Conservation (phyloP, 1,284 basidiomycete species). For the Cutaneotrichosporon dermatis region DNA sequence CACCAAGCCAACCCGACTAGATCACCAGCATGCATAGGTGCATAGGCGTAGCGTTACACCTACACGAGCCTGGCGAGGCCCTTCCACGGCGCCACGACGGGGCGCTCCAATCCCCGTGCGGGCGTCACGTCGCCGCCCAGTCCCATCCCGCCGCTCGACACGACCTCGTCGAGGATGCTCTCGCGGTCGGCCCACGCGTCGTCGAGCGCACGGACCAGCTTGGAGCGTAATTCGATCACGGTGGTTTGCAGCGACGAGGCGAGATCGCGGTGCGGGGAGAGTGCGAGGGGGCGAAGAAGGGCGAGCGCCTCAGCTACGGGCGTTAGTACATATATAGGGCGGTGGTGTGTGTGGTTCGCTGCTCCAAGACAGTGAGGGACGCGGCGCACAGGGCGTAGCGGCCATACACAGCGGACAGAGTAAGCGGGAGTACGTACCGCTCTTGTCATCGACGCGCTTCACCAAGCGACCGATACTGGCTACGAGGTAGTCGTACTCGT, state of each 20-base stretch:
- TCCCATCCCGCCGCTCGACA: constrained; percentile 36
- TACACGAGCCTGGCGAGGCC: constrained; percentile 33
- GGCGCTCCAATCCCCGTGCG: constrained; percentile 28
- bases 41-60: background rate
- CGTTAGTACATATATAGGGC: too few species aligned
- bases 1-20: too few species aligned
- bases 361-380: too few species aligned
- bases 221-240: constrained; percentile 30
- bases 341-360: too few species aligned
- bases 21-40: too few species aligned
- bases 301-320: constrained; percentile 33
- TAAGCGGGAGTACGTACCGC: constrained; percentile 25
- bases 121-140: constrained; percentile 26
- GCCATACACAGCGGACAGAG: background rate
- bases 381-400: too few species aligned
- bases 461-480: constrained; percentile 74
- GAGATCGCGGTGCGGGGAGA: constrained; percentile 35
- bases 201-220: constrained; percentile 29
- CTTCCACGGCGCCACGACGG: constrained; percentile 32
- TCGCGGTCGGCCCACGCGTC: constrained; percentile 42
- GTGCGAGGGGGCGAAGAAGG: constrained; percentile 37
- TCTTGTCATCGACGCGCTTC: constrained; percentile 45
- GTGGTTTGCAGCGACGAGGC: constrained; percentile 32
- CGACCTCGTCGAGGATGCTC: constrained; percentile 30
- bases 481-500: constrained; percentile 94